Evolutionary conservation across 768 basidiomycete species (phyloP), one percentile per base, ranked within the genome.

Genomic region (Hericium alpestre): DNA sequence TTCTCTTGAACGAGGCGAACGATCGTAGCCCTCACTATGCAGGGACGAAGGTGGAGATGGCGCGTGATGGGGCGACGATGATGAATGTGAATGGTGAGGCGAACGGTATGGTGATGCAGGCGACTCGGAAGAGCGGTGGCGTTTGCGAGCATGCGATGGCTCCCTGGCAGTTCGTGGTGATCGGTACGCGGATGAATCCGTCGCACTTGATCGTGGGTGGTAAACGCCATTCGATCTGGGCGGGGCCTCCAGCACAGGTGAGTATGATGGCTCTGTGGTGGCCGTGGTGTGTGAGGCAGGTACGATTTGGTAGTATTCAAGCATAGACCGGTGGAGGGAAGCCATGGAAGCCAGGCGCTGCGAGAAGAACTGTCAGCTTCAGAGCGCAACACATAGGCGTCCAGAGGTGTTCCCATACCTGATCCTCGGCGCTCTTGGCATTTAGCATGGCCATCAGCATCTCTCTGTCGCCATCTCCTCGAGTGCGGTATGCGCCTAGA

Each of bases 351-450:
- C 84, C 50, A 88, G 72, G 53, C 89, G 83, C 87, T 90, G 64
- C 47, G 59, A 39, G 52, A 56, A 54, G 48, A 56, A 57, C 53
- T 53, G 38, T 59, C 50, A 54, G 22, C 53, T 49, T 23, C 25
- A 49, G 4, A 54, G 38, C 10, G 46, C 25, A 37, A 23, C 25
- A 18, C 25, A 51, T 46, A 46, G 16, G 23, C 27, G 25, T 51
- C 15, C 49, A 51, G 51, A 18, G 54, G 5, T 20, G 38, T 53
- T 61, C 64, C 22, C 81, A 43, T 61, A 90, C 91, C 80, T 95
- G 88, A 67, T 96, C 93, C 69, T 96, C 93, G 12, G 93, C 86
- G 49, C 84, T 80, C 75, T 96, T 96, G 66, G 93, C 92, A 59
- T 87, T 91, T 52, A 96, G 76, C 79, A 96, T 88, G 62, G 90